Evolutionary conservation across 148 eudicot genomes (phyloP).

Genomic region (Fagopyrum homotropicum): DNA sequence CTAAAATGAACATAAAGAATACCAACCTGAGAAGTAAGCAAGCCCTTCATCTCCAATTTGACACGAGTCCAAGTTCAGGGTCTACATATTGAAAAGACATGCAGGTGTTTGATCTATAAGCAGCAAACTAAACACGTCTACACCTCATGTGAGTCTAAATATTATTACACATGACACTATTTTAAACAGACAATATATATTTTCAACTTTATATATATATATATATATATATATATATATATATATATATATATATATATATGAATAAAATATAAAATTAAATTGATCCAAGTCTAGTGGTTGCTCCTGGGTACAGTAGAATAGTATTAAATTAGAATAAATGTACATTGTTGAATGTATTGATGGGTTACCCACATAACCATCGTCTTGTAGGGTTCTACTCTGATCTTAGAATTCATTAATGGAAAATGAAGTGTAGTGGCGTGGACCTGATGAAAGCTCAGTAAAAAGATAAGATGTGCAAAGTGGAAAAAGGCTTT

Average conservation of each 20-base stretch:
- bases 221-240: too few relatives aligned
- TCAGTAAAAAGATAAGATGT: background rate
- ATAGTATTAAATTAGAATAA: background rate
- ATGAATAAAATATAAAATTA: background rate
- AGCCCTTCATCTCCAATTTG: conserved; percentile 76
- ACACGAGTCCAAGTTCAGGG: conserved; percentile 88
- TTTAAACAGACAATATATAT: background rate
- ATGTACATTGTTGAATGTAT: background rate
- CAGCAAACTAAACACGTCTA: conserved; percentile 2
- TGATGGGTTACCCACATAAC: background rate
- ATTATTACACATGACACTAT: background rate
- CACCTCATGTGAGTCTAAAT: conserved; percentile 20
- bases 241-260: too few relatives aligned
- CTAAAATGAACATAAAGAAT: background rate
- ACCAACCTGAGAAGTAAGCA: conserved; percentile 38
- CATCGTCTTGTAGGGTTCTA: background rate
- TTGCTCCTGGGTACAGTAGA: background rate
- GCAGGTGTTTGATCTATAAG: conserved; percentile 9
- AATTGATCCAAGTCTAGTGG: background rate
- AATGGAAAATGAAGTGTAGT: conserved; percentile 4
- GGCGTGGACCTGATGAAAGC: background rate
- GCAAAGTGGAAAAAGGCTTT: background rate
- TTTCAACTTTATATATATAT: too few relatives aligned
- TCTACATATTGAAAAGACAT: conserved; percentile 56
- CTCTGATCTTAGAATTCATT: background rate